These are phyloP conservation scores for Acidiella bohemica DNA, from an alignment of 495 filamentous ascomycete species.

Conservation along the genomic window DNA sequence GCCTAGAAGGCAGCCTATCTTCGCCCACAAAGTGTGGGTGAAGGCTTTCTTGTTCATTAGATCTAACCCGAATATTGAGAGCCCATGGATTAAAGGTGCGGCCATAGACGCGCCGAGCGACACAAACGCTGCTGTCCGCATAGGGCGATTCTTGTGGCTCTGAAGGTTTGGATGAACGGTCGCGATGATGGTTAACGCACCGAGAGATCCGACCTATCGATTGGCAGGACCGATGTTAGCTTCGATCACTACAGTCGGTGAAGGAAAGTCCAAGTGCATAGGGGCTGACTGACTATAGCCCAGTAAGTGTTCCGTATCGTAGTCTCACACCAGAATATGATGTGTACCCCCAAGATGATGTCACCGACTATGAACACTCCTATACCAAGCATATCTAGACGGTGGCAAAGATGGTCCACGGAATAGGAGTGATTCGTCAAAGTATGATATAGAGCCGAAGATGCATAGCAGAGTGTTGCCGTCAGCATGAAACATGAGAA, in stretches of 20 bases:
- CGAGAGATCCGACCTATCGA: slow-evolving; percentile 7
- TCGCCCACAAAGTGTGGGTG: slow-evolving; percentile 23
- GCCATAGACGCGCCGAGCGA: neutral
- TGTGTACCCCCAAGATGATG: slow-evolving; percentile 22
- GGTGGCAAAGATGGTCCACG: slow-evolving; percentile 20
- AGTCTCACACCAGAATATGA: slow-evolving; percentile 11
- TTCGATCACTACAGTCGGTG: slow-evolving; percentile 6
- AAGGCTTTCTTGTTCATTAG: slow-evolving; percentile 21
- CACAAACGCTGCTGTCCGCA: neutral
- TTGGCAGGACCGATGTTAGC: slow-evolving; percentile 7
- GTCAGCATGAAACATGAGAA: slow-evolving; percentile 26
- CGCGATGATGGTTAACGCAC: slow-evolving; percentile 5
- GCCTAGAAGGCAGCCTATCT: slow-evolving; percentile 20
- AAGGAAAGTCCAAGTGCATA: slow-evolving; percentile 4
- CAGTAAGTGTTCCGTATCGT: slow-evolving; percentile 7
- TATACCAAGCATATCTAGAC: slow-evolving; percentile 23
- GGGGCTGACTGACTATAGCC: slow-evolving; percentile 11
- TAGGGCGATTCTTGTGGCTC: slow-evolving; percentile 6
- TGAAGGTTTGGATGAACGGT: slow-evolving; percentile 11
- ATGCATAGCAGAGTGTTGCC: slow-evolving; percentile 18
- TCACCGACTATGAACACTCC: slow-evolving; percentile 18
- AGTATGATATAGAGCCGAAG: slow-evolving; percentile 26
- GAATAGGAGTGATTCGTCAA: slow-evolving; percentile 24
- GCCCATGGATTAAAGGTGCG: neutral
- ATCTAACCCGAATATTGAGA: slow-evolving; percentile 4